Conservation (phyloP, 2,329 filamentous ascomycete species). For the Colletotrichum scovillei region DNA sequence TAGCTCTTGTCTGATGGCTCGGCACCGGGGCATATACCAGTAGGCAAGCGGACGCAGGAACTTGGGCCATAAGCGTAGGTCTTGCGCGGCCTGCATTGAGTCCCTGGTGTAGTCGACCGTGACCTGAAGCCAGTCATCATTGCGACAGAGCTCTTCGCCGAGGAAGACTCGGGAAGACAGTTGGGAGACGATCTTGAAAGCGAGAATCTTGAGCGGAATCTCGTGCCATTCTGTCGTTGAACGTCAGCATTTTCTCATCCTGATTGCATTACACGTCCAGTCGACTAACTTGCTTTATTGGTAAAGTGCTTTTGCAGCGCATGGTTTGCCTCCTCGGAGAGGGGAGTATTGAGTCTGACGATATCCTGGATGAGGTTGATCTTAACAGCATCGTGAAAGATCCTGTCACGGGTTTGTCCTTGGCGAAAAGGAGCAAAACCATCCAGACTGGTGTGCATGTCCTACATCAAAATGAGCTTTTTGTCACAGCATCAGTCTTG, state of each 20-base stretch:
- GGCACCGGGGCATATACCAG: slow-evolving; percentile 53
- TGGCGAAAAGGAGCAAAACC: neutral
- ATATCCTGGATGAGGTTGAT: neutral
- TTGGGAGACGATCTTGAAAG: slow-evolving; percentile 52
- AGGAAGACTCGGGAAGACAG: slow-evolving; percentile 61
- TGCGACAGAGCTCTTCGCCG: slow-evolving; percentile 55
- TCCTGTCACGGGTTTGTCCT: neutral
- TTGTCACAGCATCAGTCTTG: neutral
- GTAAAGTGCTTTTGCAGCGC: neutral
- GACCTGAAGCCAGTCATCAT: slow-evolving; percentile 58
- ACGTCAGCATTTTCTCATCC: neutral
- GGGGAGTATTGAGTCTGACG: neutral
- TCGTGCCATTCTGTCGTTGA: slow-evolving; percentile 39
- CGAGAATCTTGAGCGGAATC: neutral
- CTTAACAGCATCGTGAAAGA: neutral
- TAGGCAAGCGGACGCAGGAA: slow-evolving; percentile 54
- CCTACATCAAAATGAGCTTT: neutral
- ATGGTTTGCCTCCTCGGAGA: neutral
- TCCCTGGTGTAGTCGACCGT: slow-evolving; percentile 54
- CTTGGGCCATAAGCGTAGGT: slow-evolving; percentile 53
- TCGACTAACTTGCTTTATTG: neutral
- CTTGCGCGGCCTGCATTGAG: slow-evolving; percentile 46
- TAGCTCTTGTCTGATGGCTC: slow-evolving; percentile 49
- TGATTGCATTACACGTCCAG: neutral
- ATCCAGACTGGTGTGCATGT: neutral